Percentiles rank a stretch among this genome's conserved stretches.
phyloP scores from a whole-genome alignment of 108 stramenopile genomes.

The Schizochytrium sp. region DNA sequence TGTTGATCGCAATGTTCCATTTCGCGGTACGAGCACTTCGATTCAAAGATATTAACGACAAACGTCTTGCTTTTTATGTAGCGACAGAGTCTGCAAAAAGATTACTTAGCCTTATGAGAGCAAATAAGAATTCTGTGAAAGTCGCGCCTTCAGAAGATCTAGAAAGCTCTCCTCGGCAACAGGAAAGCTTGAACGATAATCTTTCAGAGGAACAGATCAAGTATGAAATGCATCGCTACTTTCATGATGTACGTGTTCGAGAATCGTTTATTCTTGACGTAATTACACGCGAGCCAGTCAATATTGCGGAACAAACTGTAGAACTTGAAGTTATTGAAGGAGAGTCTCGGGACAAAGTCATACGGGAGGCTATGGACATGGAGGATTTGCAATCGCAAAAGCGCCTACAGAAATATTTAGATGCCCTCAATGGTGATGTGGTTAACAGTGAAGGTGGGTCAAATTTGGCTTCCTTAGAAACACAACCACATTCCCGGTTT shows the following conservation, averaged over 20 bases:
- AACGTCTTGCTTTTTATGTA: background rate
- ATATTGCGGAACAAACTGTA: slow-evolving; percentile 30
- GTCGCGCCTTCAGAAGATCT: background rate
- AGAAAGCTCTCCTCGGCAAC: background rate
- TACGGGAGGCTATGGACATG: background rate
- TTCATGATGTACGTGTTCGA: slow-evolving; percentile 20
- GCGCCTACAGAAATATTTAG: slow-evolving; percentile 4
- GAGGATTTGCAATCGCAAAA: slow-evolving; percentile 23
- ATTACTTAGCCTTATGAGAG: background rate
- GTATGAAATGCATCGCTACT: slow-evolving; percentile 43
- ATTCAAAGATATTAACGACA: slow-evolving; percentile 20
- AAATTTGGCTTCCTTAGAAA: background rate
- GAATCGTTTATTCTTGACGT: slow-evolving; percentile 43
- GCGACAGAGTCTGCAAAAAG: slow-evolving; percentile 20
- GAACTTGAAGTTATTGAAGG: slow-evolving; percentile 25
- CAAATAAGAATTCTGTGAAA: background rate
- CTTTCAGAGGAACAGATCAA: background rate
- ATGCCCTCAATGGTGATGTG: background rate
- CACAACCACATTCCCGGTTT: background rate
- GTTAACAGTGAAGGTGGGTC: background rate
- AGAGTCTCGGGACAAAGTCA: background rate
- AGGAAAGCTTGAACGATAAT: background rate
- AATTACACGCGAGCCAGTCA: slow-evolving; percentile 16
- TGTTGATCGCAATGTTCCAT: slow-evolving; percentile 37
- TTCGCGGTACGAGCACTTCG: background rate